Percentiles rank a stretch among this genome's conserved stretches.
Conservation (phyloP, 768 basidiomycete species). For the Melanogaster broomeanus region DNA sequence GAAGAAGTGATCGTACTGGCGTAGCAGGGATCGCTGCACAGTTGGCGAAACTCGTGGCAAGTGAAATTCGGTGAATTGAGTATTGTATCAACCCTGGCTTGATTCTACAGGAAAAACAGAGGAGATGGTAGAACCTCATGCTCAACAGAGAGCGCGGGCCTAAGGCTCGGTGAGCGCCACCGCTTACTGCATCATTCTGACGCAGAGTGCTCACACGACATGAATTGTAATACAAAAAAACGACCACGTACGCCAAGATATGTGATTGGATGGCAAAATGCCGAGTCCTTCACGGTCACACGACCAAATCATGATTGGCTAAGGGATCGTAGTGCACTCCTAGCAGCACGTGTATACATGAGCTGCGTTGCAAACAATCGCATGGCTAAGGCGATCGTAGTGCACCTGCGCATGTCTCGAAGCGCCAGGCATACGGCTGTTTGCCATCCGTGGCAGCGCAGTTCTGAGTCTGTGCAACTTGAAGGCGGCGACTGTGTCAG, state of each 20-base stretch:
- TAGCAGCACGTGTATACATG: too few species aligned
- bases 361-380: neutral
- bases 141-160: too few species aligned
- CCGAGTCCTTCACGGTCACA: too few species aligned
- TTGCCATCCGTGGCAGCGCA: slow-evolving; percentile 17
- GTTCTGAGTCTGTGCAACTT: slow-evolving; percentile 51
- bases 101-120: too few species aligned
- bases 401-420: slow-evolving; percentile 46
- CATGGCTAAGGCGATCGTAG: neutral
- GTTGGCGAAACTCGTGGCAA: neutral
- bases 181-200: too few species aligned
- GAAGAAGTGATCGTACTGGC: neutral
- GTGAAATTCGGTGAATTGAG: neutral
- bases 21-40: neutral
- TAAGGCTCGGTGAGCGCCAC: too few species aligned
- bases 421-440: slow-evolving; percentile 50
- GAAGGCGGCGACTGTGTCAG: slow-evolving; percentile 63
- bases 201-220: too few species aligned
- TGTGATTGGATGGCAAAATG: neutral
- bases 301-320: neutral
- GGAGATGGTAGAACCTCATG: too few species aligned
- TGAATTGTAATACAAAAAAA: neutral
- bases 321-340: too few species aligned
- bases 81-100: too few species aligned
- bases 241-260: neutral